Evolutionary conservation across 2,329 filamentous ascomycete genomes (phyloP).

Genomic region (Ceratocystis cacaofunesta): DNA sequence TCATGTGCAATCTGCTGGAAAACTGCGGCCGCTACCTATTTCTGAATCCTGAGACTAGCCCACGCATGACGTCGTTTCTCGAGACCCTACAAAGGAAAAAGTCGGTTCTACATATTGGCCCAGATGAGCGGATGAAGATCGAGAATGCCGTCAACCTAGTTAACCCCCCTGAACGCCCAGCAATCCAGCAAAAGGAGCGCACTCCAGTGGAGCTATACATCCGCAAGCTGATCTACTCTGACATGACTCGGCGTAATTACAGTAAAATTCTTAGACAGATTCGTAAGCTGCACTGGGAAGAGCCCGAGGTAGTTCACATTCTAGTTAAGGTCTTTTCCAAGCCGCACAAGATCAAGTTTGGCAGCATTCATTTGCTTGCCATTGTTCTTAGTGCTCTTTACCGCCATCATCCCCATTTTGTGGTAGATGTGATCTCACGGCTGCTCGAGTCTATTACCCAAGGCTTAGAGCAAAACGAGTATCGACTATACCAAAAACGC

Average conservation of each 20-base stretch:
- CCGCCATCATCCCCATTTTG: slow-evolving; percentile 82
- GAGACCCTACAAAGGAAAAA: slow-evolving; percentile 96
- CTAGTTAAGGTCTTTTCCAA: slow-evolving; percentile 89
- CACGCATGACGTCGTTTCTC: slow-evolving; percentile 83
- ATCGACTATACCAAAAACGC: slow-evolving; percentile 89
- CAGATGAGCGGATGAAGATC: slow-evolving; percentile 94
- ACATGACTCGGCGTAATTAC: slow-evolving; percentile 87
- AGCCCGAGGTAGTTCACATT: slow-evolving; percentile 65
- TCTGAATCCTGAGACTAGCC: slow-evolving; percentile 80
- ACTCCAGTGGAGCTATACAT: slow-evolving; percentile 88
- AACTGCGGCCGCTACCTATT: slow-evolving; percentile 92
- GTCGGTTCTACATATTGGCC: slow-evolving; percentile 81
- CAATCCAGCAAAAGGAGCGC: slow-evolving; percentile 91
- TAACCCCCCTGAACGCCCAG: slow-evolving; percentile 81
- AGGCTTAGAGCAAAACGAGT: slow-evolving; percentile 89
- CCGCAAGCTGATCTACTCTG: slow-evolving; percentile 79
- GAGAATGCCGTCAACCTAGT: slow-evolving; percentile 98
- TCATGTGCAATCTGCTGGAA: slow-evolving; percentile 88
- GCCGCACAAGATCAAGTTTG: slow-evolving; percentile 93
- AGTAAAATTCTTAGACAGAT: slow-evolving; percentile 90
- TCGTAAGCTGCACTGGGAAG: slow-evolving; percentile 93
- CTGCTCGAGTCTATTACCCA: slow-evolving; percentile 75
- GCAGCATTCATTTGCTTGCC: slow-evolving; percentile 84
- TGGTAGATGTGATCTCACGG: slow-evolving; percentile 82
- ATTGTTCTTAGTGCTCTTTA: slow-evolving; percentile 80